Evolutionary conservation across 495 filamentous ascomycete species (phyloP).

Genomic region (Neurospora sp.): DNA sequence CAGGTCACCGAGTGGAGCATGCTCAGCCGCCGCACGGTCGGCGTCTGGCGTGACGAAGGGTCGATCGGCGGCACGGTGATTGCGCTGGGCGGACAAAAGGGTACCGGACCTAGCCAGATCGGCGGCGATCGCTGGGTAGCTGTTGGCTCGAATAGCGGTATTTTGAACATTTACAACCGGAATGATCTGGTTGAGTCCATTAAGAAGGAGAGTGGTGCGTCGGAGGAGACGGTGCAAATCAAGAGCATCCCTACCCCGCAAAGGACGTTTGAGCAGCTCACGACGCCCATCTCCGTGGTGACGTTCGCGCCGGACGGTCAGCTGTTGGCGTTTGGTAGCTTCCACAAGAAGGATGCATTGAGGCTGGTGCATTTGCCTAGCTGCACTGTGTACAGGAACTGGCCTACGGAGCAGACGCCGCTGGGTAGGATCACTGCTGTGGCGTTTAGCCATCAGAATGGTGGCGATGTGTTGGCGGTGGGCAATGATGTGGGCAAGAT

Average conservation of each 20-base stretch:
- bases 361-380: constrained; percentile 82
- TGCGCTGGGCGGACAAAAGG: constrained; percentile 55
- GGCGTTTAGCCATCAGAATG: constrained; percentile 56
- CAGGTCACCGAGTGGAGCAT: constrained; percentile 90
- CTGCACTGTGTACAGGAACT: constrained; percentile 91
- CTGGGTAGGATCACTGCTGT: constrained; percentile 75
- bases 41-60: constrained; percentile 84
- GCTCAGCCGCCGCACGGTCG: constrained; percentile 50
- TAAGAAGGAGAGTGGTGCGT: constrained; percentile 23
- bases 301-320: constrained; percentile 83
- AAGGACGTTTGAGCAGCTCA: constrained; percentile 70
- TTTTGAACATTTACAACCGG: constrained; percentile 91
- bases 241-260: constrained; percentile 58
- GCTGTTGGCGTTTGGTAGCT: constrained; percentile 71
- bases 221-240: constrained; percentile 37
- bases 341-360: constrained; percentile 79
- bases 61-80: constrained; percentile 77
- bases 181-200: constrained; percentile 42
- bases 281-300: constrained; percentile 66
- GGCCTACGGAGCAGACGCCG: constrained; percentile 86
- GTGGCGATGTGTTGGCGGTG: constrained; percentile 57
- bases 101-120: constrained; percentile 42
- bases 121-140: constrained; percentile 86
- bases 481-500: constrained; percentile 82
- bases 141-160: constrained; percentile 70